Percentiles rank a stretch among this genome's conserved stretches.
Evolutionary conservation across 176 grass and related monocot genomes (phyloP).

Genomic region (Avena eriantha): DNA sequence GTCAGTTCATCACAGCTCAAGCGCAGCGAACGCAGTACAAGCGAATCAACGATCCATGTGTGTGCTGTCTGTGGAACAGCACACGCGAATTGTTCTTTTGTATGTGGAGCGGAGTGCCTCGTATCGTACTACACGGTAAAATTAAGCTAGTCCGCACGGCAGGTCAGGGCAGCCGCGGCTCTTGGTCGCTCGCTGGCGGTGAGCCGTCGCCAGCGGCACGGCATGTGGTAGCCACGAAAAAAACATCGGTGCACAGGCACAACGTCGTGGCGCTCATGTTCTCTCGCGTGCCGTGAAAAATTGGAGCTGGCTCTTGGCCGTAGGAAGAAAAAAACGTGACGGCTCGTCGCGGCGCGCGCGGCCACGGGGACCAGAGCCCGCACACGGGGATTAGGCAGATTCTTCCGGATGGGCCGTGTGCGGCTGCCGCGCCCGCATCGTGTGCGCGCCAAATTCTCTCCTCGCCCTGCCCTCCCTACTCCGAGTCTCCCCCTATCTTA

Average conservation of each 20-base stretch:
- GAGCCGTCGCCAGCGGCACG: neutral
- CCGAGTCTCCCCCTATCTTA: slow-evolving; percentile 17
- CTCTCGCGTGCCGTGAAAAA: slow-evolving; percentile 7
- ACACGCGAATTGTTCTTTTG: too few relatives aligned
- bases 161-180: neutral
- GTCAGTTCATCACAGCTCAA: slow-evolving; percentile 19
- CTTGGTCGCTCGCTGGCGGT: neutral
- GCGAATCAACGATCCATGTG: too few relatives aligned
- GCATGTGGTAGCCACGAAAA: slow-evolving; percentile 1
- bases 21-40: neutral
- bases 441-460: slow-evolving; percentile 47
- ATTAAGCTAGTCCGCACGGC: neutral
- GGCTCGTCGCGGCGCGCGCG: slow-evolving; percentile 15
- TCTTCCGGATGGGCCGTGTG: slow-evolving; percentile 68
- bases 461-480: neutral
- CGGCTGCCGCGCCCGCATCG: slow-evolving; percentile 56
- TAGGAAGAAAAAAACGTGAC: slow-evolving; percentile 35
- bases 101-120: too few relatives aligned
- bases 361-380: neutral
- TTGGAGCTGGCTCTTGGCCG: neutral
- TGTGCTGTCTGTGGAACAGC: too few relatives aligned
- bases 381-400: slow-evolving; percentile 39
- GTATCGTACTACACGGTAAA: neutral
- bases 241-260: neutral
- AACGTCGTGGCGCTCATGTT: neutral